Evolutionary conservation across 352 stramenopile species (phyloP).

Genomic region (Pythium sukuiense): DNA sequence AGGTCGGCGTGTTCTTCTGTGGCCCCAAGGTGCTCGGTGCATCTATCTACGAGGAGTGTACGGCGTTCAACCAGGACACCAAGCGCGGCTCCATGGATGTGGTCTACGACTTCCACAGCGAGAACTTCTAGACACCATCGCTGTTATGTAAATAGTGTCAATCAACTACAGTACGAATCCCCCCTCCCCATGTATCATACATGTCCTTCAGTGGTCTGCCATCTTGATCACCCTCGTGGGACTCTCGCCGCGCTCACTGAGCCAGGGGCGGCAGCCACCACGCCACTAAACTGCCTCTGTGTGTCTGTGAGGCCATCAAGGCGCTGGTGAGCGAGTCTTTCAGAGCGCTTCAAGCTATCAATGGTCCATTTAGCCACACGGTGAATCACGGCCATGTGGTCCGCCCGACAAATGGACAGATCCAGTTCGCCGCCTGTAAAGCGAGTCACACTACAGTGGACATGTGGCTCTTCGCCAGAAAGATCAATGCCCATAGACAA

Average conservation of each 20-base stretch:
- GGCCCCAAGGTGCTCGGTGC: constrained; percentile 72
- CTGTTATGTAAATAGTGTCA: not conserved
- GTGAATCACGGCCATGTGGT: too few species aligned
- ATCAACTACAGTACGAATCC: not conserved
- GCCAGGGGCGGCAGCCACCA: not conserved
- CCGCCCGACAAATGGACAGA: too few species aligned
- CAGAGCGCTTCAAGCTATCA: too few species aligned
- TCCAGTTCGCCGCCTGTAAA: too few species aligned
- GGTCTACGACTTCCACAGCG: constrained; percentile 68
- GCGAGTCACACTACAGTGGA: too few species aligned
- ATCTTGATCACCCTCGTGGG: not conserved
- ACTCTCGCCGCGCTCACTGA: not conserved
- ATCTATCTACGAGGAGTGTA: constrained; percentile 65
- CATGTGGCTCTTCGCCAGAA: too few species aligned
- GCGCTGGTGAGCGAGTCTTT: too few species aligned
- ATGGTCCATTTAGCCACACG: too few species aligned
- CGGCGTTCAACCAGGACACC: constrained; percentile 55
- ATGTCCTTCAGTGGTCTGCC: not conserved
- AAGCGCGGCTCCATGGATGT: constrained; percentile 33
- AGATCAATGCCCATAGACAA: too few species aligned
- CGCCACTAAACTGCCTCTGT: too few species aligned
- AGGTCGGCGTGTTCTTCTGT: constrained; percentile 88
- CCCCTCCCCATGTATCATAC: not conserved
- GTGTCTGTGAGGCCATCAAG: too few species aligned
- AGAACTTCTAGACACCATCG: constrained; percentile 20